Percentiles rank a stretch among this genome's conserved stretches.
Evolutionary conservation across 148 eudicot genomes (phyloP).

Genomic region (Rhododendron henanense): DNA sequence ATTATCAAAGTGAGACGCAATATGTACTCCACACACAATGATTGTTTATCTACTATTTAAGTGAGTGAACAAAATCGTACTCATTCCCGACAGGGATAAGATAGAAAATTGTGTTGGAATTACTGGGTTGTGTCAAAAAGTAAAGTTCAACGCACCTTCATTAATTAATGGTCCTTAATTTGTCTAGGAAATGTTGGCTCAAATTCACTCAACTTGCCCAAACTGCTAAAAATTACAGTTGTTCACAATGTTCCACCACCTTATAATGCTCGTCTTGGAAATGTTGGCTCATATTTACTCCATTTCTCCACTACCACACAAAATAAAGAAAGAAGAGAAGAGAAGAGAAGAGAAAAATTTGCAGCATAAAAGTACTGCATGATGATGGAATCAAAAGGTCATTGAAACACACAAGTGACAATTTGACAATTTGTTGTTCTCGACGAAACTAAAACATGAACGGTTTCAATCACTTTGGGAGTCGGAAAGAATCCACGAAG

Average conservation of each 20-base stretch:
- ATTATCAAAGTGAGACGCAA: too few relatives aligned
- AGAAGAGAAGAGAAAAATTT: not conserved
- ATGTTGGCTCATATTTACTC: not conserved
- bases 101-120: not conserved
- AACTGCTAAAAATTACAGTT: too few relatives aligned
- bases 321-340: too few relatives aligned
- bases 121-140: not conserved
- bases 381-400: not conserved
- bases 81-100: too few relatives aligned
- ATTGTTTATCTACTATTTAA: too few relatives aligned
- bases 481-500: not conserved
- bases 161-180: too few relatives aligned
- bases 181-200: not conserved
- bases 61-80: too few relatives aligned
- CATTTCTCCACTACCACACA: not conserved
- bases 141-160: not conserved
- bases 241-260: not conserved
- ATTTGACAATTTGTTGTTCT: not conserved
- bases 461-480: not conserved
- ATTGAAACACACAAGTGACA: not conserved
- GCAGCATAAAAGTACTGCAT: not conserved
- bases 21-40: too few relatives aligned
- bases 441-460: too few relatives aligned
- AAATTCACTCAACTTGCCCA: not conserved
- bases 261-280: not conserved